Conservation (phyloP, 306 rosid species). For the Arachis stenosperma region DNA sequence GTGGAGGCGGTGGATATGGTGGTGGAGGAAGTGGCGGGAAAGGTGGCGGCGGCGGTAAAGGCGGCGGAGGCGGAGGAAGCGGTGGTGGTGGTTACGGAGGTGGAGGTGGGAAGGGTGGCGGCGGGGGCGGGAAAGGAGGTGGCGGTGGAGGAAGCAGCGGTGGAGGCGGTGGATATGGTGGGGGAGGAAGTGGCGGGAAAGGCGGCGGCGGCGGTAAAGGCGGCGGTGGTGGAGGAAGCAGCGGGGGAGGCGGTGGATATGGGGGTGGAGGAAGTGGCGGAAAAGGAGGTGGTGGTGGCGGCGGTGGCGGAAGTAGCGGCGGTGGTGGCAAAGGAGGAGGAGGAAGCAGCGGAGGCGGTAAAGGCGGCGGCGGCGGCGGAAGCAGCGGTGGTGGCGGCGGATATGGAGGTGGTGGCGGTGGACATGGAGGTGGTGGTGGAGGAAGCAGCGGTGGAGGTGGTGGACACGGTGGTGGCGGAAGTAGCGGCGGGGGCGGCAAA, state of each 20-base stretch:
- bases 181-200: neutral
- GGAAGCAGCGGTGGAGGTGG: neutral
- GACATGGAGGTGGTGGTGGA: neutral
- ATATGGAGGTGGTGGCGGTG: neutral
- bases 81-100: neutral
- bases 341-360: neutral
- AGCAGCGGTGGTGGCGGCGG: neutral
- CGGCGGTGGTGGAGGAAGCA: neutral
- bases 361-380: neutral
- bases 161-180: neutral
- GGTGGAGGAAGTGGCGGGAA: neutral
- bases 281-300: neutral
- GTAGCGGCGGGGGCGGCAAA: rapidly evolving
- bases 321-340: neutral
- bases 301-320: neutral
- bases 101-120: neutral
- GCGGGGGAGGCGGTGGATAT: neutral
- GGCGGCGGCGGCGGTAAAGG: neutral
- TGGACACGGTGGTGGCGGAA: neutral
- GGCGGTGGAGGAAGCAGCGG: neutral
- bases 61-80: neutral
- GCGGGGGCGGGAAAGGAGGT: neutral
- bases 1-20: neutral
- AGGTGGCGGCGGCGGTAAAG: neutral
- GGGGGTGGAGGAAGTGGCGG: neutral